These are phyloP conservation scores for Claviceps monticola DNA, from an alignment of 2,329 filamentous ascomycete genomes.

Conservation along the genomic window DNA sequence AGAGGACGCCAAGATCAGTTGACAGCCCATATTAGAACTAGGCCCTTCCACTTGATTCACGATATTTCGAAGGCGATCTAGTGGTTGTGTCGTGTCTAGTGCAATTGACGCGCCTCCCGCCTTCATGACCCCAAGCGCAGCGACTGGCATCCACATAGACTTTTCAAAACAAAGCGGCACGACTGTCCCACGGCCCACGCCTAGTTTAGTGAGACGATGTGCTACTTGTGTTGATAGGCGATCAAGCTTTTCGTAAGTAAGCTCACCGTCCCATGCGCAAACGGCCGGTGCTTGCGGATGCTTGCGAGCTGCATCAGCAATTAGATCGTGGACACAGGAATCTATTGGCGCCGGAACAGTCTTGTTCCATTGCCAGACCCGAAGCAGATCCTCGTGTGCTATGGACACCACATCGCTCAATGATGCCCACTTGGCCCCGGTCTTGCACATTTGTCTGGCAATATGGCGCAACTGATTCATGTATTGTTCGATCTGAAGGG, in stretches of 20 bases:
- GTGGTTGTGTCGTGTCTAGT: conserved; percentile 32
- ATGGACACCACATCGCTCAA: neutral
- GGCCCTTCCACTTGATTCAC: neutral
- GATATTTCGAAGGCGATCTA: conserved; percentile 23
- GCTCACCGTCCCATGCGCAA: conserved; percentile 34
- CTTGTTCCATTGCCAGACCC: conserved; percentile 32
- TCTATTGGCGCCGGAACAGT: conserved; percentile 25
- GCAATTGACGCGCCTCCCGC: conserved; percentile 30
- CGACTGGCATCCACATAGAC: conserved; percentile 30
- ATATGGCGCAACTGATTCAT: neutral
- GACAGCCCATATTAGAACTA: neutral
- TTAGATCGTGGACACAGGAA: conserved; percentile 32
- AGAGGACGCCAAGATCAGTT: neutral
- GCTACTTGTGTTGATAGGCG: conserved; percentile 27
- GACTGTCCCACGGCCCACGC: conserved; percentile 22
- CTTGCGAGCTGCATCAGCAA: conserved; percentile 22
- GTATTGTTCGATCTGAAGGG: neutral
- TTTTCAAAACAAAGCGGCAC: conserved; percentile 38
- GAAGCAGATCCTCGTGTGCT: neutral
- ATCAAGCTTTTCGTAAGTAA: conserved; percentile 33
- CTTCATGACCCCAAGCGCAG: conserved; percentile 33
- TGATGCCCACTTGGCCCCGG: neutral
- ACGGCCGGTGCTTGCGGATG: conserved; percentile 28
- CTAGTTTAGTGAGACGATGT: conserved; percentile 18
- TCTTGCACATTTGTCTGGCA: neutral